Base-by-base conservation (phyloP, 169 alveolate species). In the Plasmodium fragile region DNA sequence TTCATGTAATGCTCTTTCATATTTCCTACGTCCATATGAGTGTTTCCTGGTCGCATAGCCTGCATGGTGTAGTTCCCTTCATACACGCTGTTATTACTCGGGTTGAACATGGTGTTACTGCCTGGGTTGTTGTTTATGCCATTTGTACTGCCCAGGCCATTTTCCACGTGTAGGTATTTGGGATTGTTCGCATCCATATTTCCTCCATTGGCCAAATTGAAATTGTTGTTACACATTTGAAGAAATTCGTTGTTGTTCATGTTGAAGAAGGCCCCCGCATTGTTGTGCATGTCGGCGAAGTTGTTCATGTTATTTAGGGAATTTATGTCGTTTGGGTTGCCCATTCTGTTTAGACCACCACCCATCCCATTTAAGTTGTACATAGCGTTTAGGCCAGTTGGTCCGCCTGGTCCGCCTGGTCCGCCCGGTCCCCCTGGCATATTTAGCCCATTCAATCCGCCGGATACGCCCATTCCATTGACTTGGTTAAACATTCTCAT, bases 41-140 rank as follows among this genome's bases (percentile, higher is more conserved):
- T 10, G 36, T 11, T 3, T 3, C 82, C 89, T 49, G 49, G 22
- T 85, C 39, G 18, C 36, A 69, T 85, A 85, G 34, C n/a, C 13
- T 73, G 52, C 80, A 53, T 72, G 36, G 65, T 10, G 59, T 85
- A 85, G 43, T 43, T 85, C n/a, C 52, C 28, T 85, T 73, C 80
- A 85, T 49, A 77, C 13, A 85, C 43, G 30, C 43, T 53, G 39
- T 73, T 73, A 73, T 73, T 73, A 73, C 11, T 73, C 4, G 59
- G 28, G 34, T 73, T 73, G 36, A 16, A 34, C 6, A 34, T 6
- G 11, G 45, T 2, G 28, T 73, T 73, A 73, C 43, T 73, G 22
- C 82, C 43, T 32, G 36, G 55, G 53, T 82, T 65, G 36, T 13
- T 41, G 52, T 70, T 59, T 8, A 32, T 65, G 0, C n/a, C 81